A percentile compares a stretch with the other conserved stretches of the same genome.
phyloP scores from a whole-genome alignment of 257 asterid species.

The Solanum ossicruentum region DNA sequence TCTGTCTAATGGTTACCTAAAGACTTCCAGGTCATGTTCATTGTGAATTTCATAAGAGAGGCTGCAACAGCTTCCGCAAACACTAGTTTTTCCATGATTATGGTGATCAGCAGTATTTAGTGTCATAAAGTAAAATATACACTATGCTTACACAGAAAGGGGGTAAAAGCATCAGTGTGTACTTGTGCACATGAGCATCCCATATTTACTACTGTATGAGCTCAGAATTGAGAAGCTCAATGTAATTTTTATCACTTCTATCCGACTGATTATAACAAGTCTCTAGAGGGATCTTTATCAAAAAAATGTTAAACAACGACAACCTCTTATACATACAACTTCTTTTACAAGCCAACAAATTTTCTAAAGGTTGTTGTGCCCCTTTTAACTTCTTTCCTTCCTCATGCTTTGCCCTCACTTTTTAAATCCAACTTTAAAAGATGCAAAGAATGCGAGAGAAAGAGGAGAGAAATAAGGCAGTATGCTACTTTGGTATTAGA shows the following conservation, averaged over 20 bases:
- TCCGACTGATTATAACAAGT: neutral
- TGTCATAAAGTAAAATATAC: neutral
- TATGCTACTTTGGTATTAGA: neutral
- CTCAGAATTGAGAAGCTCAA: neutral
- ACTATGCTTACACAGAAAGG: neutral
- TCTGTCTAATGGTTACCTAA: neutral
- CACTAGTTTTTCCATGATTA: neutral
- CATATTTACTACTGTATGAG: neutral
- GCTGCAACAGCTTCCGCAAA: neutral
- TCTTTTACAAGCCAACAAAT: neutral
- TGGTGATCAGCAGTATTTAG: neutral
- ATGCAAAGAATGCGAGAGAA: neutral
- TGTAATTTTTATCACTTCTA: neutral
- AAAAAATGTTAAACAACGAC: neutral
- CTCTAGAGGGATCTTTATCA: neutral
- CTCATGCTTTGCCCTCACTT: neutral
- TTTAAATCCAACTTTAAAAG: neutral
- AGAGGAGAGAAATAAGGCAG: neutral
- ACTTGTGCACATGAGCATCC: neutral
- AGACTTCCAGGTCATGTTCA: neutral
- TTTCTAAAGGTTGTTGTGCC: neutral
- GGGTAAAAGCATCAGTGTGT: neutral
- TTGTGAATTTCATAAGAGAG: neutral
- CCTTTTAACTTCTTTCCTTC: neutral
- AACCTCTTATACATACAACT: neutral